Conservation (phyloP, 257 asterid species). For the Apocynum venetum region DNA sequence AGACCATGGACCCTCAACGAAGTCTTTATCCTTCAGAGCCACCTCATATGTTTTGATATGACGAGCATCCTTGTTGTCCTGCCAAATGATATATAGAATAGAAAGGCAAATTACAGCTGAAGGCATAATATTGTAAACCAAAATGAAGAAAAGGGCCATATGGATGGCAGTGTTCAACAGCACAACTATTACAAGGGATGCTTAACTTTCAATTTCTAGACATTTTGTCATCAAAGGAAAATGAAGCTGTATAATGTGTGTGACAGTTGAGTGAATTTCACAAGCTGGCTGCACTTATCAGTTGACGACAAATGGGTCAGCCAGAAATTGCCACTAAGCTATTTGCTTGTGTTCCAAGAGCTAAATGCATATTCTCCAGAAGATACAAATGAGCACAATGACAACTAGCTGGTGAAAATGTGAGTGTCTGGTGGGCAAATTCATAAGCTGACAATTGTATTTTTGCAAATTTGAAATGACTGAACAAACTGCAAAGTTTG, state of each 20-base stretch:
- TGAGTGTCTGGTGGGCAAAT: too few species aligned
- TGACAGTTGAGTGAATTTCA: background rate
- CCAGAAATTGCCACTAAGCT: background rate
- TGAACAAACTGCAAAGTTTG: background rate
- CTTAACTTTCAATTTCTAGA: background rate
- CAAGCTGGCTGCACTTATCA: background rate
- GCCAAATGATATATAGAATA: slow-evolving; percentile 17
- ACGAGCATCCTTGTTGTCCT: slow-evolving; percentile 93
- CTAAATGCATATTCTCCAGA: background rate
- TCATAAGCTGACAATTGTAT: slow-evolving; percentile 29
- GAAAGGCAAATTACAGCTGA: background rate
- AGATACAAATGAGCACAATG: too few species aligned
- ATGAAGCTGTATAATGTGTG: background rate
- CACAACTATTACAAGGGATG: background rate
- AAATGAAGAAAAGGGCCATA: background rate
- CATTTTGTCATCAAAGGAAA: background rate
- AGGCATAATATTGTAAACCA: background rate
- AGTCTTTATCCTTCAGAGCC: slow-evolving; percentile 81
- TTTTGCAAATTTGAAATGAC: background rate
- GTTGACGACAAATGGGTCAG: background rate
- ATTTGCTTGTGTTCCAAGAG: background rate
- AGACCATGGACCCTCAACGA: slow-evolving; percentile 95
- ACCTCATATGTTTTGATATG: slow-evolving; percentile 91
- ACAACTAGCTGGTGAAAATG: too few species aligned
- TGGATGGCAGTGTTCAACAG: background rate